phyloP scores from a whole-genome alignment of 1,139 yeast species.

The Suhomyces bribrorum region DNA sequence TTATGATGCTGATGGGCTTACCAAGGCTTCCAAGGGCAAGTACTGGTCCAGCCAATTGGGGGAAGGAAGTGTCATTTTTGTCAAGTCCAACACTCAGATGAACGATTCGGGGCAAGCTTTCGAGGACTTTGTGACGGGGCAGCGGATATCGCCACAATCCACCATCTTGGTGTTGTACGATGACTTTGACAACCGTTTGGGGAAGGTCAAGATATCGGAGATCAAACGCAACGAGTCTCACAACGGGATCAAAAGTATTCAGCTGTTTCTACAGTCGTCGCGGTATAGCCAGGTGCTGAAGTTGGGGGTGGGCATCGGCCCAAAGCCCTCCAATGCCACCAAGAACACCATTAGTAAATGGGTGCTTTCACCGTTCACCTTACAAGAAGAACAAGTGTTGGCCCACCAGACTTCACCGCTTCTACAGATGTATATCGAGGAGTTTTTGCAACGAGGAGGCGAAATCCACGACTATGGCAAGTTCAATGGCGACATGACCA shows the following conservation, averaged over 20 bases:
- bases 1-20: conserved; percentile 28
- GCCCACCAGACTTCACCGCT: not conserved
- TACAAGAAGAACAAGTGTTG: conserved; percentile 12
- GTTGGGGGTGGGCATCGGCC: conserved; percentile 48
- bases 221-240: conserved; percentile 43
- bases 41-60: conserved; percentile 27
- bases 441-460: conserved; percentile 12
- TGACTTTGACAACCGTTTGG: conserved; percentile 40
- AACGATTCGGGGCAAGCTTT: conserved; percentile 41
- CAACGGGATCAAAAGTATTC: conserved; percentile 40
- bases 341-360: conserved; percentile 40
- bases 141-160: conserved; percentile 19
- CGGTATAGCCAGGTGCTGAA: conserved; percentile 23
- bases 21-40: conserved; percentile 17
- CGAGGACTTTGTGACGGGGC: conserved; percentile 23
- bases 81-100: conserved; percentile 44
- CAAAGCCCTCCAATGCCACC: conserved; percentile 40
- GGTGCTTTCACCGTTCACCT: conserved; percentile 37
- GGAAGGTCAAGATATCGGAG: conserved; percentile 29
- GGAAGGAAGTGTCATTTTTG: conserved; percentile 27
- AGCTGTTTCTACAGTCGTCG: conserved; percentile 9
- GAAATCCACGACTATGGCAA: conserved; percentile 13
- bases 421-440: not conserved
- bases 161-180: conserved; percentile 36
- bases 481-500: conserved; percentile 17